Percentiles rank a stretch among this genome's conserved stretches.
phyloP scores from a whole-genome alignment of 2,329 filamentous ascomycete species.

The Arachnopeziza araneosa region DNA sequence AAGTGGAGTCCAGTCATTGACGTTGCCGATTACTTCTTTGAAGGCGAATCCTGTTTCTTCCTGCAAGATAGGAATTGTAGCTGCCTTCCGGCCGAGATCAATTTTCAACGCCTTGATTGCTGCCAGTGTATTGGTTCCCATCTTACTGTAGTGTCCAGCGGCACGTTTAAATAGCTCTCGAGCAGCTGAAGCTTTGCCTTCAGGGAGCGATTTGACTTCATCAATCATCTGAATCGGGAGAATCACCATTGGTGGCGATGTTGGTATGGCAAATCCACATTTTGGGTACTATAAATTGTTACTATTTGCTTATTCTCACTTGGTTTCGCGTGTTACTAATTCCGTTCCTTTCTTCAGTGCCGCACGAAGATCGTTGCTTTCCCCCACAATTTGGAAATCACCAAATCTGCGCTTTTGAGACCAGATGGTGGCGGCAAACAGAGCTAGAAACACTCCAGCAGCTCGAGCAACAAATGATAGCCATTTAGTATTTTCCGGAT shows the following conservation, averaged over 20 bases:
- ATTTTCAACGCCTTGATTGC: neutral
- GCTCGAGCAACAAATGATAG: neutral
- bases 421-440: neutral
- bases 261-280: neutral
- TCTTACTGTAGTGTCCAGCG: neutral
- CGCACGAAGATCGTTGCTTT: neutral
- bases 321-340: neutral
- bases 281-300: neutral
- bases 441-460: neutral
- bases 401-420: neutral
- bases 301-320: neutral
- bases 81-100: neutral
- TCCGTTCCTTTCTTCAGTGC: neutral
- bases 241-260: neutral
- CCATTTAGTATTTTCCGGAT: neutral
- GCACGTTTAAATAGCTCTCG: slow-evolving; percentile 1
- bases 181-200: slow-evolving; percentile 1
- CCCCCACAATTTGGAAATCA: neutral
- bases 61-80: neutral
- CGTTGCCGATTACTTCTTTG: neutral
- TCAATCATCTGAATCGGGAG: neutral
- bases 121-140: neutral
- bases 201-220: slow-evolving; percentile 2
- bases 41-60: slow-evolving; percentile 2
- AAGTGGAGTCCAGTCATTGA: slow-evolving; percentile 1